Evolutionary conservation across 2,329 filamentous ascomycete species (phyloP), one percentile per base, ranked within the genome.

Genomic region (Ophiostoma triangulosporum): DNA sequence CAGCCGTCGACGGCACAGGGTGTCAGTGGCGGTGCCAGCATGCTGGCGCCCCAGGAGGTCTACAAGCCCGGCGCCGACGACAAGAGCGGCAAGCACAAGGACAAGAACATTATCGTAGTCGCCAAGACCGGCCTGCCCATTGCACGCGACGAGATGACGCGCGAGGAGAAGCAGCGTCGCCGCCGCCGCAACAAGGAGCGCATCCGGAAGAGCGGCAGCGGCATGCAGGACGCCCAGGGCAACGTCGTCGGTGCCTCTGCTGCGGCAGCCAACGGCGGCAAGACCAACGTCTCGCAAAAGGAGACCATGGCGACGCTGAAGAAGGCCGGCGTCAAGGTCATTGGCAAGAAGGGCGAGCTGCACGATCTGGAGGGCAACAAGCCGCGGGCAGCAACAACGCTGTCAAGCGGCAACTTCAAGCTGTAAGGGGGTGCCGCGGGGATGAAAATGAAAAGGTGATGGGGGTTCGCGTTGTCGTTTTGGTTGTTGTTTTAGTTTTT

Each of bases 11-110:
- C 84, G 0, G 86, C 86, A 43, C 82, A 83, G 63, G 87, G 85
- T 40, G 80, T 89, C 55, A 74, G 75, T 14, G 80, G 80, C 52
- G 78, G 76, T 46, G 73, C 80, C 59, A 86, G 83, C 63, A 85
- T 85, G 73, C 78, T 98, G 56, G 93, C 93, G 46, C 93, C 93
- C 3, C 93, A 97, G 65, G 93, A 98, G 68, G 76, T 98, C 26
- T 98, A 97, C 73, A 82, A 81, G 62, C 81, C 88, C n/a, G 81
- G 83, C 57, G 81, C 84, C 62, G 75, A 76, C 61, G 81, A 82
- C 51, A 89, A 95, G 66, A 35, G 7, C 24, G 50, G 36, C 49
- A 43, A 45, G 43, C 43, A 26, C 29, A 49, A 48, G 22, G 55
- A 58, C 43, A 53, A 51, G 49, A 27, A 45, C 40, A 49, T 60